Evolutionary conservation across 2,329 filamentous ascomycete genomes (phyloP), one percentile per base, ranked within the genome.

Genomic region (Berkeleyomyces rouxiae): DNA sequence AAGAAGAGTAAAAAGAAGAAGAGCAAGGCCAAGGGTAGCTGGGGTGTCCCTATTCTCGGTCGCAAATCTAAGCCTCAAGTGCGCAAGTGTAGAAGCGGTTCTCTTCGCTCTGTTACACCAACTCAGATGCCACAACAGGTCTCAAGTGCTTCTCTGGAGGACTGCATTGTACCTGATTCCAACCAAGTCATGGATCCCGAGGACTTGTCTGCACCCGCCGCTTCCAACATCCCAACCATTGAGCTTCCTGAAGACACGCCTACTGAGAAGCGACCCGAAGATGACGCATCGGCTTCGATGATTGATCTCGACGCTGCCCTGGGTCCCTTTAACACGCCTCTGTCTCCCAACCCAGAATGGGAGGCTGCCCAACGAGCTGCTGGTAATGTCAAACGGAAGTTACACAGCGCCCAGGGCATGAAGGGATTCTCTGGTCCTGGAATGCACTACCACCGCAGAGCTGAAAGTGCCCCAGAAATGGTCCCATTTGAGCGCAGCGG

Each of bases 271-370:
- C 63, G 63, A 3, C 7, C 13, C 9, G 63, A 82, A 7, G 82
- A 85, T 57, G 88, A 95, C 64, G 72, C 81, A 2, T 80, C 85
- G 61, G 88, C 84, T 69, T 85, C 88, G 6, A 86, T 96, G 72
- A 95, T 99, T 66, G 93, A 99, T 72, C 77, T 99, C 49, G 93
- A 99, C 74, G 92, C 91, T 16, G 93, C 92, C 36, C 79, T 97
- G 1, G 91, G 90, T 1, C 90, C 92, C 0, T 95, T 96, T 73
- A 93, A 95, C 69, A 95, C 90, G 0, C 87, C 88, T 36, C 76
- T 84, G 1, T 77, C 76, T 40, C 77, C 78, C 9, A 84, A 84
- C 64, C 76, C 81, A 2, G 83, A 85, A 65, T 87, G 85, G 79
- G 83, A 86, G 65, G 82, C 83, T 1, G 84, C 83, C 6, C 83